A percentile compares a stretch with the other conserved stretches of the same genome.
phyloP scores from a whole-genome alignment of 805 yeast species.

The Candida berthetii region DNA sequence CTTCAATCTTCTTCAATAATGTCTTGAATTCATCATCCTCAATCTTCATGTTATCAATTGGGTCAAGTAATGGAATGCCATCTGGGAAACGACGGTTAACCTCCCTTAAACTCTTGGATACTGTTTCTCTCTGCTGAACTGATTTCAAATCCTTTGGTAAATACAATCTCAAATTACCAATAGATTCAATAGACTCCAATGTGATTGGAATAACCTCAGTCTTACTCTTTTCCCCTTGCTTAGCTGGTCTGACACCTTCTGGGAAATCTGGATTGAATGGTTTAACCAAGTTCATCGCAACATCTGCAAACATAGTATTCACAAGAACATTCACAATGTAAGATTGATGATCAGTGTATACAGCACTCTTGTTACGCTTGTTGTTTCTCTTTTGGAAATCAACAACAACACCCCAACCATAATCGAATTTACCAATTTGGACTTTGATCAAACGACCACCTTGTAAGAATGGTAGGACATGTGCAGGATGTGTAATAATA shows the following conservation, averaged over 20 bases:
- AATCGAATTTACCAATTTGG: constrained; percentile 52
- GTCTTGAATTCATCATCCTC: constrained; percentile 71
- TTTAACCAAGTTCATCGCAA: constrained; percentile 79
- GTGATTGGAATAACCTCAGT: constrained; percentile 84
- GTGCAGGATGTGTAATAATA: constrained; percentile 87
- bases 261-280: constrained; percentile 75
- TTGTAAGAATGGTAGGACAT: constrained; percentile 76
- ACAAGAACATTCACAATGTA: constrained; percentile 84
- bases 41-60: constrained; percentile 88
- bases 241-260: constrained; percentile 84
- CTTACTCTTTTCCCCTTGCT: constrained; percentile 60
- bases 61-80: constrained; percentile 89
- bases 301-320: constrained; percentile 67
- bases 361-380: constrained; percentile 51
- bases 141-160: constrained; percentile 74
- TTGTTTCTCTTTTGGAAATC: constrained; percentile 65
- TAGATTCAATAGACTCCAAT: constrained; percentile 61
- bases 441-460: constrained; percentile 82
- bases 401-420: constrained; percentile 96
- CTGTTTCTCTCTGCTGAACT: constrained; percentile 51
- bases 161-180: constrained; percentile 76
- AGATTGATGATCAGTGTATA: constrained; percentile 79
- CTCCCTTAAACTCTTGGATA: constrained; percentile 70
- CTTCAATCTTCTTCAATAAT: constrained; percentile 72
- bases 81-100: constrained; percentile 81